These are phyloP conservation scores for Phyllachora maydis DNA, from an alignment of 2,329 filamentous ascomycete genomes.

Conservation along the genomic window DNA sequence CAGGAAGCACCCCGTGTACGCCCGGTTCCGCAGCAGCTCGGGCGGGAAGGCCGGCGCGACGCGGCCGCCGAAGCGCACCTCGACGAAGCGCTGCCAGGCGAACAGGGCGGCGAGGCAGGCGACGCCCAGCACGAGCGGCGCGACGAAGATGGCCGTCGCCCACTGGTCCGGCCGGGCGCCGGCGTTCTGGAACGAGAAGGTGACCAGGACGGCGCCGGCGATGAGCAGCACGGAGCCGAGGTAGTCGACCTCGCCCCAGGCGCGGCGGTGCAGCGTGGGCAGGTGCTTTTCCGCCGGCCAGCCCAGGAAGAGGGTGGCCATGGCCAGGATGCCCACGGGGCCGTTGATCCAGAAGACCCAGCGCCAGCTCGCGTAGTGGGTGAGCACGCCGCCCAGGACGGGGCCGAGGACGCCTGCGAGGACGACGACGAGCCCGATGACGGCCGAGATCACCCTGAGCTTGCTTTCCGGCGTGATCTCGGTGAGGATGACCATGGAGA, in stretches of 20 bases:
- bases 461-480: conserved; percentile 22
- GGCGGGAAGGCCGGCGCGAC: conserved; percentile 24
- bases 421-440: conserved; percentile 27
- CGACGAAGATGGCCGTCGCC: conserved; percentile 18
- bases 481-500: conserved; percentile 32
- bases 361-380: conserved; percentile 25
- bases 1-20: conserved; percentile 19
- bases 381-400: conserved; percentile 27
- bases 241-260: conserved; percentile 30
- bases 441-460: conserved; percentile 19
- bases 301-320: conserved; percentile 21
- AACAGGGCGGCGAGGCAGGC: conserved; percentile 15
- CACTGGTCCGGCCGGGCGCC: conserved; percentile 18
- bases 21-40: conserved; percentile 21
- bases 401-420: conserved; percentile 27
- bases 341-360: conserved; percentile 41
- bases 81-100: conserved; percentile 16
- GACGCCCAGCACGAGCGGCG: conserved; percentile 16
- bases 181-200: conserved; percentile 35
- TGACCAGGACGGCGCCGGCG: conserved; percentile 28
- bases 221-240: conserved; percentile 31
- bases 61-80: conserved; percentile 10
- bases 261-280: conserved; percentile 14
- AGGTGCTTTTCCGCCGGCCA: conserved; percentile 26
- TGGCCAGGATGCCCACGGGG: conserved; percentile 24